Percentiles rank a stretch among this genome's conserved stretches.
Conservation (phyloP, 805 yeast species). For the Ogataea dorogensis region DNA sequence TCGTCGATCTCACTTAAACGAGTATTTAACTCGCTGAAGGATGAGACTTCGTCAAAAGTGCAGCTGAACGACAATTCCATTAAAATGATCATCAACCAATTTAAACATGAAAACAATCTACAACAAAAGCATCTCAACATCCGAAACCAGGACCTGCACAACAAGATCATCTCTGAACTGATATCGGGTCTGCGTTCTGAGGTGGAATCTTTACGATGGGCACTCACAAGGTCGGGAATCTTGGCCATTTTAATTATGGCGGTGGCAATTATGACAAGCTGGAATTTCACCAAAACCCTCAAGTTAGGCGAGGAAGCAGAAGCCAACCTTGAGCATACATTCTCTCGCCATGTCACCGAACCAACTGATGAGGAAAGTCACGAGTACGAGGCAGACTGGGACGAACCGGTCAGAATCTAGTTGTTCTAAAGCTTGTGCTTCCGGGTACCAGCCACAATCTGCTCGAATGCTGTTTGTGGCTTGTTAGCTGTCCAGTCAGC, state of each 20-base stretch:
- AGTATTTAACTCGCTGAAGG: constrained; percentile 68
- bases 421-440: constrained; percentile 55
- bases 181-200: constrained; percentile 81
- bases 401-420: constrained; percentile 31
- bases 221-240: constrained; percentile 84
- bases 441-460: constrained; percentile 51
- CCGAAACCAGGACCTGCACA: constrained; percentile 76
- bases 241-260: constrained; percentile 70
- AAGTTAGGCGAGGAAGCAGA: constrained; percentile 17
- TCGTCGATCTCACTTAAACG: constrained; percentile 69
- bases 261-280: constrained; percentile 56
- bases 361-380: constrained; percentile 53
- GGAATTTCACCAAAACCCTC: constrained; percentile 38
- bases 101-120: constrained; percentile 78
- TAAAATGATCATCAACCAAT: constrained; percentile 81
- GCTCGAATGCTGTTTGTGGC: constrained; percentile 67
- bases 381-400: constrained; percentile 56
- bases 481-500: constrained; percentile 67
- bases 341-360: constrained; percentile 41
- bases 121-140: constrained; percentile 66
- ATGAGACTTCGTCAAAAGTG: constrained; percentile 62
- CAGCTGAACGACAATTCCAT: constrained; percentile 64
- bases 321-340: constrained; percentile 21
- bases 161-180: constrained; percentile 78
- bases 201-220: constrained; percentile 90